Evolutionary conservation across 2,329 filamentous ascomycete genomes (phyloP).

Genomic region (Chaetomiaceae sp.): DNA sequence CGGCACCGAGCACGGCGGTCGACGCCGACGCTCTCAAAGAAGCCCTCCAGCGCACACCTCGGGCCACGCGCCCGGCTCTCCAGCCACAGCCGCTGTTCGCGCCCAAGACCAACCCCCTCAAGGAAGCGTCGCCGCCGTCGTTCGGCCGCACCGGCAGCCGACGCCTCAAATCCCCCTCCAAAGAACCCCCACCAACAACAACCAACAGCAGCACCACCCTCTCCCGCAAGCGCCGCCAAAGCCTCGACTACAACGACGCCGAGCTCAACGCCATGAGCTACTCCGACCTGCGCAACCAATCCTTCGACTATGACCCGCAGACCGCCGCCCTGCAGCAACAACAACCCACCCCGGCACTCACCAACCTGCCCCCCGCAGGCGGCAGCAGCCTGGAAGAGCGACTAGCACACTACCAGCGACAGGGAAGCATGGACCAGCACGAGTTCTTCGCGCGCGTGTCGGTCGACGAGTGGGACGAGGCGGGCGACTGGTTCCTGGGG

Average conservation of each 20-base stretch:
- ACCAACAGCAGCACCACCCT: background rate
- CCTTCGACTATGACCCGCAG: constrained; percentile 54
- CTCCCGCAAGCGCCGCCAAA: constrained; percentile 36
- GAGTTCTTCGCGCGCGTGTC: constrained; percentile 50
- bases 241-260: constrained; percentile 54
- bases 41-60: constrained; percentile 27
- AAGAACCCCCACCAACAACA: constrained; percentile 1
- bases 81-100: constrained; percentile 3
- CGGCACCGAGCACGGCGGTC: constrained; percentile 24
- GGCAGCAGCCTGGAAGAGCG: constrained; percentile 44
- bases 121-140: constrained; percentile 1
- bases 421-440: constrained; percentile 40
- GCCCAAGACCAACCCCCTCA: constrained; percentile 7
- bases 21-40: constrained; percentile 29
- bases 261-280: constrained; percentile 51
- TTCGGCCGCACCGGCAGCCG: constrained; percentile 21
- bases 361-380: constrained; percentile 25
- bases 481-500: constrained; percentile 56
- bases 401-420: constrained; percentile 45
- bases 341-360: too few relatives aligned
- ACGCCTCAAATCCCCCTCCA: constrained; percentile 17
- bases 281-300: constrained; percentile 44
- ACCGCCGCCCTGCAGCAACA: constrained; percentile 37
- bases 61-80: constrained; percentile 14
- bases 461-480: constrained; percentile 53